phyloP scores from a whole-genome alignment of 768 basidiomycete genomes.

The Coprinopsis cinerea region DNA sequence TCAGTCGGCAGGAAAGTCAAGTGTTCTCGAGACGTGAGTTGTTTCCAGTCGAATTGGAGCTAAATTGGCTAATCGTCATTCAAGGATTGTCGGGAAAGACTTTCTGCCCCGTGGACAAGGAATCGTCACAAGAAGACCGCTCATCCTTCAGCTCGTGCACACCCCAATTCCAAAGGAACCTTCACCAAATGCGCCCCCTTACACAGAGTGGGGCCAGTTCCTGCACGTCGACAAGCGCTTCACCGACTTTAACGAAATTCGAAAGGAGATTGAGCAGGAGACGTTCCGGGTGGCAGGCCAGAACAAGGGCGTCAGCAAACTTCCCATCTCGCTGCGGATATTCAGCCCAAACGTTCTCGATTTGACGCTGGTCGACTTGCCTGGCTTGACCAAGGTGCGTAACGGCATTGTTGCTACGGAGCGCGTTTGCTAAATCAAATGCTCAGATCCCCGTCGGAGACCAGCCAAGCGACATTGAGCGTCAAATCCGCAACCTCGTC shows the following conservation, averaged over 20 bases:
- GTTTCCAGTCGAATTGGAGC: conserved; percentile 1
- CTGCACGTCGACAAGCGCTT: conserved; percentile 94
- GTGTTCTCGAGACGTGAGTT: conserved; percentile 89
- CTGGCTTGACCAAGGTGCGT: conserved; percentile 90
- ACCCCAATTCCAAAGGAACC: conserved; percentile 59
- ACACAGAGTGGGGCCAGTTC: conserved; percentile 94
- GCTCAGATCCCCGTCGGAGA: conserved; percentile 88
- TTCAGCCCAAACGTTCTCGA: conserved; percentile 95
- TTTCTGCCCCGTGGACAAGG: conserved; percentile 86
- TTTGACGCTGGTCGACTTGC: conserved; percentile 92
- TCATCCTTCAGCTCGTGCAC: conserved; percentile 94
- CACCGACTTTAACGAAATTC: conserved; percentile 92
- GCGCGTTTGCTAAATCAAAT: neutral
- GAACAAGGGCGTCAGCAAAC: conserved; percentile 96
- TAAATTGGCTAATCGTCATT: neutral
- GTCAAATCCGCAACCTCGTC: conserved; percentile 93
- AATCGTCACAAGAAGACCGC: conserved; percentile 93
- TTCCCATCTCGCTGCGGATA: conserved; percentile 93
- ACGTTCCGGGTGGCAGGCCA: conserved; percentile 96
- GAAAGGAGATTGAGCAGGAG: conserved; percentile 97
- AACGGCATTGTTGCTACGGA: neutral
- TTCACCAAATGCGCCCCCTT: conserved; percentile 39
- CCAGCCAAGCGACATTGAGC: conserved; percentile 96
- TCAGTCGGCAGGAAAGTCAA: conserved; percentile 95
- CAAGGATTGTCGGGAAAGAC: conserved; percentile 88